Percentiles rank a stretch among this genome's conserved stretches.
Conservation (phyloP, 768 basidiomycete genomes). For the Termitomyces sp. region DNA sequence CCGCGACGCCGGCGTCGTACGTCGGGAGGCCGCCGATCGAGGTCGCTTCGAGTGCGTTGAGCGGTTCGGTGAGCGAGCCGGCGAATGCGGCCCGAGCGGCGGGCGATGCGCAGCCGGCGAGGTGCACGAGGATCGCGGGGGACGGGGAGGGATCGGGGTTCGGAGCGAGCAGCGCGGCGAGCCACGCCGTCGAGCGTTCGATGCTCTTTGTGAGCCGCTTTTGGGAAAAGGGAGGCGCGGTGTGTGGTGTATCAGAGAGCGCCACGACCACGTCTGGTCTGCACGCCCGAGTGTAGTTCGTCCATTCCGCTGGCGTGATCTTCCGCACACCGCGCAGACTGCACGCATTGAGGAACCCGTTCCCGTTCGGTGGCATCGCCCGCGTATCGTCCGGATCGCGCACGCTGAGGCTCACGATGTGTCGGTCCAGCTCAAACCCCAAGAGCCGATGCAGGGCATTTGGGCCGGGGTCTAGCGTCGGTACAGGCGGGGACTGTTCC, state of each 20-base stretch:
- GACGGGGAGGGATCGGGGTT: conserved; percentile 5
- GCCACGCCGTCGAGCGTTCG: conserved; percentile 64
- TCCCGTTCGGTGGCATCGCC: conserved; percentile 72
- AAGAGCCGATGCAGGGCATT: conserved; percentile 62
- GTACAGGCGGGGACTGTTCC: conserved; percentile 62
- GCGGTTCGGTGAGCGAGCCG: conserved; percentile 31
- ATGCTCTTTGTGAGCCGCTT: conserved; percentile 74
- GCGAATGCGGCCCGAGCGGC: conserved; percentile 65
- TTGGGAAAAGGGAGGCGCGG: conserved; percentile 63
- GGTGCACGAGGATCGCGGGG: conserved; percentile 58
- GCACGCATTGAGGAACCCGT: conserved; percentile 45
- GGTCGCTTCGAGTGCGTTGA: conserved; percentile 35
- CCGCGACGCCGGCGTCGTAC: conserved; percentile 65
- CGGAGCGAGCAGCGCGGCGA: conserved; percentile 43
- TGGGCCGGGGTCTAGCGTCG: conserved; percentile 47
- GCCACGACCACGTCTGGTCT: conserved; percentile 70
- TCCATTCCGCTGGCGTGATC: conserved; percentile 56
- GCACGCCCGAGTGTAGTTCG: conserved; percentile 41
- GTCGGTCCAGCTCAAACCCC: conserved; percentile 41
- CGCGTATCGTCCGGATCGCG: conserved; percentile 61
- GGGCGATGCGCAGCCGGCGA: conserved; percentile 55
- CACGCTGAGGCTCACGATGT: conserved; percentile 54
- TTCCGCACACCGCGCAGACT: conserved; percentile 70
- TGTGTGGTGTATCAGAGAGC: conserved; percentile 65
- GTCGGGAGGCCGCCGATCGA: conserved; percentile 42